phyloP scores from a whole-genome alignment of 192 early-diverging fungal species.

The Backusella westeae region DNA sequence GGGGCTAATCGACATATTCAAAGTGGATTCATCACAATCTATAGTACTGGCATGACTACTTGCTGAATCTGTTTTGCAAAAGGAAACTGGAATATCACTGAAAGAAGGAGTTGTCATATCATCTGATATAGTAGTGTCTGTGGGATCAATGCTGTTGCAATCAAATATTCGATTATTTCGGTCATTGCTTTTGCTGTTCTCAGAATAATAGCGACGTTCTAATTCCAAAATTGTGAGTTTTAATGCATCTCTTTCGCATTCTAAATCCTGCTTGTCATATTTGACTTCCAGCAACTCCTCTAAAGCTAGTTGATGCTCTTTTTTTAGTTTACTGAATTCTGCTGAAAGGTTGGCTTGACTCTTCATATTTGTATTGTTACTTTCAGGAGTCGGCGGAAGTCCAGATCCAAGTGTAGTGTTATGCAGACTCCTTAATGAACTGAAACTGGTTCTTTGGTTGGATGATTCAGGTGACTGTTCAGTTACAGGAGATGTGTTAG shows the following conservation, averaged over 20 bases:
- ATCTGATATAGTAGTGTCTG: not conserved
- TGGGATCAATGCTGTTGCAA: not conserved
- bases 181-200: not conserved
- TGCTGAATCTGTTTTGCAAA: not conserved
- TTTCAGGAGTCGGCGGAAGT: not conserved
- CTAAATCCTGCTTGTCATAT: constrained; percentile 48
- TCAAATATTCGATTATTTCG: not conserved
- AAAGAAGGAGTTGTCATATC: not conserved
- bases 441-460: constrained; percentile 1
- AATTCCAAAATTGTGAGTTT: constrained; percentile 39
- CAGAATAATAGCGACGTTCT: constrained; percentile 8
- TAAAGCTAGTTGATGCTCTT: not conserved
- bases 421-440: not conserved
- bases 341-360: not conserved
- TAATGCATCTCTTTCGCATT: constrained; percentile 52
- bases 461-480: not conserved
- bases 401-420: not conserved
- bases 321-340: not conserved
- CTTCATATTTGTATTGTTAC: not conserved
- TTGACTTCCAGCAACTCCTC: constrained; percentile 45
- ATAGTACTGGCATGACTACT: not conserved
- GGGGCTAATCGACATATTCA: not conserved
- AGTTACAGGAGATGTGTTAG: not conserved
- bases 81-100: not conserved
- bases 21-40: not conserved